Conservation (phyloP, 2,329 filamentous ascomycete species). For the Colletotrichum lentis region DNA sequence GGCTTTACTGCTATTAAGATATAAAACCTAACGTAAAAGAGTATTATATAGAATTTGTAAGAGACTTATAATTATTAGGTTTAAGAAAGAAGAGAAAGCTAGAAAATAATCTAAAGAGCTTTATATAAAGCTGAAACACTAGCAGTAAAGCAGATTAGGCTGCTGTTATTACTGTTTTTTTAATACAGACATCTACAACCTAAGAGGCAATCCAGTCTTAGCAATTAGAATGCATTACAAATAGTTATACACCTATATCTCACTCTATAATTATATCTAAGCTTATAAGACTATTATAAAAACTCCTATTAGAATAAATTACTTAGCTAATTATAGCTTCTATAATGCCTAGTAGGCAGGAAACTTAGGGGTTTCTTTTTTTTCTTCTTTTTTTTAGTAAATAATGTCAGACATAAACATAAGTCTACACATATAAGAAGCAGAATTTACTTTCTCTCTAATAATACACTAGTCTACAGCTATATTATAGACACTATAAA, state of each 20-base stretch:
- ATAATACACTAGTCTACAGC: neutral
- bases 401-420: neutral
- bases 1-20: neutral
- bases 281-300: neutral
- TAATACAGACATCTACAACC: too few species aligned
- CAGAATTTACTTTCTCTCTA: neutral
- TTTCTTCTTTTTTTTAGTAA: neutral
- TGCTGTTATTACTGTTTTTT: neutral
- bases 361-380: too few species aligned
- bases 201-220: too few species aligned
- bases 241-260: neutral
- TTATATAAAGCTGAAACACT: neutral
- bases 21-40: neutral
- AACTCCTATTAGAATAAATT: neutral
- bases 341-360: neutral
- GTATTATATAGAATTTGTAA: neutral
- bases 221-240: neutral
- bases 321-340: slow-evolving; percentile 6
- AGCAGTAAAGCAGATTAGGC: neutral
- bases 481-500: neutral
- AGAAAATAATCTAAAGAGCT: neutral
- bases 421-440: neutral
- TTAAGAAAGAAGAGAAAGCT: neutral
- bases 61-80: neutral
- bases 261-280: neutral